Conservation (phyloP, 2,329 filamentous ascomycete species). For the Fusarium sp. region DNA sequence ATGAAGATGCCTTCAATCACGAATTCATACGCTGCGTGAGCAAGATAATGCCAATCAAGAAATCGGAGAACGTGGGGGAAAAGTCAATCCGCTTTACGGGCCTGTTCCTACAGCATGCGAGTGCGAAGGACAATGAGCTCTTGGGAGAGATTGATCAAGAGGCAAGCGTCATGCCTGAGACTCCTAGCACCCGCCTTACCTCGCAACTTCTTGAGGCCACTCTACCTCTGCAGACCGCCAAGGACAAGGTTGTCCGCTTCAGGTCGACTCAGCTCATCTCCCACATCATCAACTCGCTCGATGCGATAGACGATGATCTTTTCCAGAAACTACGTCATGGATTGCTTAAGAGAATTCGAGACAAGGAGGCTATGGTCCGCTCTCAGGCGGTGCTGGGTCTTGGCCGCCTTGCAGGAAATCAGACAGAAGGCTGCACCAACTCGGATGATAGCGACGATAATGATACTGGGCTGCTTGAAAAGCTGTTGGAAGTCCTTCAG, state of each 20-base stretch:
- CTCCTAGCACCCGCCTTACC: slow-evolving; percentile 84
- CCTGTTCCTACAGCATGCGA: slow-evolving; percentile 82
- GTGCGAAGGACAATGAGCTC: slow-evolving; percentile 78
- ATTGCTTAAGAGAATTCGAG: slow-evolving; percentile 85
- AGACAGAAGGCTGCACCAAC: slow-evolving; percentile 77
- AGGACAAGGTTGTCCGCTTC: slow-evolving; percentile 94
- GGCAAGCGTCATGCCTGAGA: slow-evolving; percentile 80
- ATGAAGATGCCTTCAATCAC: slow-evolving; percentile 87
- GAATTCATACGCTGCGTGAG: slow-evolving; percentile 88
- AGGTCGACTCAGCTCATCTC: slow-evolving; percentile 90
- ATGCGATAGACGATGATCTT: slow-evolving; percentile 90
- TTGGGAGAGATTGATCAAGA: slow-evolving; percentile 75
- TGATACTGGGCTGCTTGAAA: slow-evolving; percentile 79
- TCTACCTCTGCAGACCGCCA: slow-evolving; percentile 82
- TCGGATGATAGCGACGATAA: slow-evolving; percentile 79
- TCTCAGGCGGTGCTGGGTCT: slow-evolving; percentile 92
- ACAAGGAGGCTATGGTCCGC: slow-evolving; percentile 93
- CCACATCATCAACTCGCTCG: slow-evolving; percentile 91
- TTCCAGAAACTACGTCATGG: slow-evolving; percentile 86
- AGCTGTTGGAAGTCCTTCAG: slow-evolving; percentile 88
- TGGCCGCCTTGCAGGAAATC: slow-evolving; percentile 84
- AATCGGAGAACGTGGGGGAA: slow-evolving; percentile 90
- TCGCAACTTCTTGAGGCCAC: slow-evolving; percentile 79
- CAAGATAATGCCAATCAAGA: slow-evolving; percentile 87
- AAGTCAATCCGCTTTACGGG: slow-evolving; percentile 87